phyloP scores from a whole-genome alignment of 2,329 filamentous ascomycete genomes.

The Colletotrichum theobromicola region DNA sequence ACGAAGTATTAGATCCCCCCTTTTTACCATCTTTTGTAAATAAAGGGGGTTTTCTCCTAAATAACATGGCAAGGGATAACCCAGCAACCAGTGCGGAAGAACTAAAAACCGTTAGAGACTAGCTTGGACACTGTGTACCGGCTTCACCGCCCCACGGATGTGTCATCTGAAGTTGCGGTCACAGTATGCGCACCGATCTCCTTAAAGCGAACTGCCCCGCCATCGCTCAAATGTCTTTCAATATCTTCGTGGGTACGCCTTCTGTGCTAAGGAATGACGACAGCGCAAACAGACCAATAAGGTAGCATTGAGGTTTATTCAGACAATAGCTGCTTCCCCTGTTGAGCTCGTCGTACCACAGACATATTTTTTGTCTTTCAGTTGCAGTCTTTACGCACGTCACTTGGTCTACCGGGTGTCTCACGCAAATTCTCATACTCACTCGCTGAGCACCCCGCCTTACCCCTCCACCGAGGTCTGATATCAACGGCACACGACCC shows the following conservation, averaged over 20 bases:
- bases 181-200: slow-evolving; percentile 1
- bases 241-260: slow-evolving; percentile 16
- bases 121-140: not conserved
- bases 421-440: not conserved
- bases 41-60: not conserved
- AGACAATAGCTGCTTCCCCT: not conserved
- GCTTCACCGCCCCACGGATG: not conserved
- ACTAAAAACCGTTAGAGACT: slow-evolving; percentile 4
- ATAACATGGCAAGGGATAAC: not conserved
- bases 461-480: slow-evolving; percentile 10
- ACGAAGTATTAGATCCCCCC: not conserved
- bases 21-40: not conserved
- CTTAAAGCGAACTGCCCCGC: slow-evolving; percentile 9
- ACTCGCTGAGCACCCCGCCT: not conserved
- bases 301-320: not conserved
- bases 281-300: slow-evolving; percentile 18
- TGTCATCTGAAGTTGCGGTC: slow-evolving; percentile 8
- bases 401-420: not conserved
- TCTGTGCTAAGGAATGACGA: slow-evolving; percentile 14
- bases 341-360: not conserved
- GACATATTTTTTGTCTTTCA: not conserved
- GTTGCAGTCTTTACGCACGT: not conserved
- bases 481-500: not conserved
- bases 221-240: slow-evolving; percentile 12
- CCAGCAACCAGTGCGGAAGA: not conserved